Evolutionary conservation across 371 early-diverging fungal species (phyloP), one percentile per base, ranked within the genome.

Genomic region (Saksenaea oblongispora): DNA sequence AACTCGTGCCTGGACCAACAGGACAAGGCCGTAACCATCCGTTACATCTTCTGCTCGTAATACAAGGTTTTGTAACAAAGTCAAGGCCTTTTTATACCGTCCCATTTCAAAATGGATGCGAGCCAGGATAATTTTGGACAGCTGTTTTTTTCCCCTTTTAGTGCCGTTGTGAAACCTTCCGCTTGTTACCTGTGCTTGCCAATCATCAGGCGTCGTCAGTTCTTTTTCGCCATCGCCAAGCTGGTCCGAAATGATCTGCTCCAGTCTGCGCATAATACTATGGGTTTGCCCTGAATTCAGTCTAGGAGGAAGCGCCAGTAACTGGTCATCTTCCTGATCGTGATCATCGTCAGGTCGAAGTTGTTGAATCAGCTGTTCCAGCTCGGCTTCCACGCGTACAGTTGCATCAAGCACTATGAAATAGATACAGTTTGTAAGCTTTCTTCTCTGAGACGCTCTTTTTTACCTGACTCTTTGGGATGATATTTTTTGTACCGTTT

Each of bases 21-120:
- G 64, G 17, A 81, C 83, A 59, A 88, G 73, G 15, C 79, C 83
- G 70, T 88, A 85, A n/a, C 88, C 88, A 2, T 71, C 44, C 0
- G 64, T 61, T 3, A 72, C 80, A 61, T 75, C 77, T 58, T 77
- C 75, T 14, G 68, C 44, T 10, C 67, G 56, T 34, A 75, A 65
- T 5, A 69, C 74, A 26, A 77, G 53, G 26, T 69, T 56, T 31
- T 75, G 66, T 31, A 82, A 59, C 17, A 75, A 63, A 15, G 69
- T 71, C 8, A 77, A 58, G 5, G 80, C 73, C 56, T 79, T 77
- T 13, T 54, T 66, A 51, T 73, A 74, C 15, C 58, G 34, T 17
- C 74, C 76, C 3, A 62, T 69, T 39, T 74, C 75, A 70, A 62
- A 78, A 56, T 72, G 74, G 2, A 77, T 64, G 54, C 77, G 66